Evolutionary conservation across 805 yeast species (phyloP), one percentile per base, ranked within the genome.

Genomic region (Hanseniaspora thailandica): DNA sequence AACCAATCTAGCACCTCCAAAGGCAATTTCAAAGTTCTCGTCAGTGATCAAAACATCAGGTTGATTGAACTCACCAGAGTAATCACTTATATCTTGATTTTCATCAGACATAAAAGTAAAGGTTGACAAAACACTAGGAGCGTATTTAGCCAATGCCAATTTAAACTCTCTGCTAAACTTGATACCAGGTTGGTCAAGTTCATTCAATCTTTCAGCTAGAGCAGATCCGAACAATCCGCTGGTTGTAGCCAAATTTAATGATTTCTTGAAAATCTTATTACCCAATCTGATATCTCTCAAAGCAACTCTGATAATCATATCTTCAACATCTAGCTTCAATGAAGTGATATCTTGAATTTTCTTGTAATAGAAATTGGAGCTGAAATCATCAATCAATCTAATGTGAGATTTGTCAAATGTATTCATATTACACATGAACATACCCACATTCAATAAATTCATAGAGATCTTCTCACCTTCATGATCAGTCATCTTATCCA

Each of bases 281-380:
- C 95, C 97, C 44, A 94, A 71, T 46, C 85, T 70, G 43, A 93
- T 85, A 70, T 93, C 99, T 55, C 95, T 74, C 54, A 90, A 67
- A 0, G 97, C 88, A 17, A 93, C 76, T 57, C 97, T 75, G 66
- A 90, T 66, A 17, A 90, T 68, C 36, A 93, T 64, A 0, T 94
- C 93, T 55, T 90, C 97, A 30, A 89, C 73, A 0, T 87, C 76
- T 8, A 82, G 73, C 53, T 81, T 82, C 10, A 88, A 73, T 34
- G 74, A 71, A 0, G 95, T 62, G 0, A 81, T 76, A 0, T 94
- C 79, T 5, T 82, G 82, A 44, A 87, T 71, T 8, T 77, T 73
- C 62, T 90, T 96, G 53, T 84, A 68, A 0, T 86, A 77, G 54
- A 85, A 73, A 1, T 88, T 79, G 2, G 87, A 69, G 1, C 95